phyloP scores from a whole-genome alignment of 495 filamentous ascomycete genomes.

The Filosporella fistucella region DNA sequence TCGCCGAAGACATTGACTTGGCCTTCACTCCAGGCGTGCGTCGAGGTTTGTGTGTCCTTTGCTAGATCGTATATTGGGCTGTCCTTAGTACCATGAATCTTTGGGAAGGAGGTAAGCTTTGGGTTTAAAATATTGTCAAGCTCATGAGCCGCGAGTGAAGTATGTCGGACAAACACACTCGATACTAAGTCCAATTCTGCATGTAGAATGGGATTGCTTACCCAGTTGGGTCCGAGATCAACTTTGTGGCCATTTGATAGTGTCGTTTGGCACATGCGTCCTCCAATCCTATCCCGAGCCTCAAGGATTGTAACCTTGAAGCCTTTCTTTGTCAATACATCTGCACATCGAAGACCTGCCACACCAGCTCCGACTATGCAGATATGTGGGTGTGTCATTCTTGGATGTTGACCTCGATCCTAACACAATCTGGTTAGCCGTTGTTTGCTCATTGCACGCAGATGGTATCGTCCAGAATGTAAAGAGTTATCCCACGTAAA shows the following conservation, averaged over 20 bases:
- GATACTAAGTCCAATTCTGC: too few relatives aligned
- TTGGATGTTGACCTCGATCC: too few relatives aligned
- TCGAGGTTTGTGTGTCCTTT: slow-evolving; percentile 55
- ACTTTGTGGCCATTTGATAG: slow-evolving; percentile 43
- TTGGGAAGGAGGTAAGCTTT: too few relatives aligned
- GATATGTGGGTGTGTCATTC: slow-evolving; percentile 45
- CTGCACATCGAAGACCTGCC: slow-evolving; percentile 82
- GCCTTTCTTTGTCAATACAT: slow-evolving; percentile 73
- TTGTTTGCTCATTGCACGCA: too few relatives aligned
- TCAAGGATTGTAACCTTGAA: slow-evolving; percentile 83
- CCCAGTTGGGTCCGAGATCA: slow-evolving; percentile 88
- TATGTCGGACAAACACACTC: too few relatives aligned
- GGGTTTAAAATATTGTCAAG: too few relatives aligned
- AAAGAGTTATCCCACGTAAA: too few relatives aligned
- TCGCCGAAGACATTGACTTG: slow-evolving; percentile 55
- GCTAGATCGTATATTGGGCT: slow-evolving; percentile 85
- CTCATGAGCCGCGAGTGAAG: too few relatives aligned
- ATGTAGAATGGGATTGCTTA: too few relatives aligned
- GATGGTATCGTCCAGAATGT: too few relatives aligned
- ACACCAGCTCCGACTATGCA: slow-evolving; percentile 84
- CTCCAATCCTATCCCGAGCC: slow-evolving; percentile 77
- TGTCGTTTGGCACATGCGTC: slow-evolving; percentile 58
- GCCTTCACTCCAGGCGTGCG: slow-evolving; percentile 51
- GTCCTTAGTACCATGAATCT: slow-evolving; percentile 57
- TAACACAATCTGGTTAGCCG: too few relatives aligned